Evolutionary conservation across 2,329 filamentous ascomycete species (phyloP).

Genomic region (Xylaria sp.): DNA sequence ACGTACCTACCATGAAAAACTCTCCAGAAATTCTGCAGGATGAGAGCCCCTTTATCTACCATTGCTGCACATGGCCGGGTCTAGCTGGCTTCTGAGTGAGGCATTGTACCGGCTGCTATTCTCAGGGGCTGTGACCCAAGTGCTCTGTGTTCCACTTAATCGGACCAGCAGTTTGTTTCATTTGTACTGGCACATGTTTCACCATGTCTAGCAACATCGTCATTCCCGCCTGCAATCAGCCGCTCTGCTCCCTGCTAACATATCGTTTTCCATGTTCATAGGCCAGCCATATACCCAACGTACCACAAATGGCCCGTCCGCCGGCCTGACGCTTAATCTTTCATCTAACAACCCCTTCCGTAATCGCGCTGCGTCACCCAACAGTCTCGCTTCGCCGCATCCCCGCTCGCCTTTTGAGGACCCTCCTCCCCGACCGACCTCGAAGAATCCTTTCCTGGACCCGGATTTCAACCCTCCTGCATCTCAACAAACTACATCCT

Average conservation of each 20-base stretch:
- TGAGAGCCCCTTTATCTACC: conserved; percentile 16
- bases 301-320: conserved; percentile 42
- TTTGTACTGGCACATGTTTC: conserved; percentile 54
- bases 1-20: conserved; percentile 2
- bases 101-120: background rate
- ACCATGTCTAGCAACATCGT: conserved; percentile 50
- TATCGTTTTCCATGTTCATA: conserved; percentile 42
- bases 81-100: conserved; percentile 11
- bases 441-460: conserved; percentile 79
- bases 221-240: conserved; percentile 49
- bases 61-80: conserved; percentile 1
- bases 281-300: conserved; percentile 47
- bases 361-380: conserved; percentile 71
- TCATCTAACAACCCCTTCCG: conserved; percentile 84
- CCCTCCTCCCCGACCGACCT: conserved; percentile 64
- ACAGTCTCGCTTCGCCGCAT: conserved; percentile 45
- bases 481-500: conserved; percentile 45
- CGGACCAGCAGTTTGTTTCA: conserved; percentile 50
- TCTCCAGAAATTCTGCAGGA: conserved; percentile 2
- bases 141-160: conserved; percentile 45
- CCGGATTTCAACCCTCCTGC: conserved; percentile 41
- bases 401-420: conserved; percentile 66
- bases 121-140: conserved; percentile 17
- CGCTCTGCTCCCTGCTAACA: conserved; percentile 38
- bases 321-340: conserved; percentile 68